phyloP scores from a whole-genome alignment of 345 rosid species.

The Euclidium syriacum region DNA sequence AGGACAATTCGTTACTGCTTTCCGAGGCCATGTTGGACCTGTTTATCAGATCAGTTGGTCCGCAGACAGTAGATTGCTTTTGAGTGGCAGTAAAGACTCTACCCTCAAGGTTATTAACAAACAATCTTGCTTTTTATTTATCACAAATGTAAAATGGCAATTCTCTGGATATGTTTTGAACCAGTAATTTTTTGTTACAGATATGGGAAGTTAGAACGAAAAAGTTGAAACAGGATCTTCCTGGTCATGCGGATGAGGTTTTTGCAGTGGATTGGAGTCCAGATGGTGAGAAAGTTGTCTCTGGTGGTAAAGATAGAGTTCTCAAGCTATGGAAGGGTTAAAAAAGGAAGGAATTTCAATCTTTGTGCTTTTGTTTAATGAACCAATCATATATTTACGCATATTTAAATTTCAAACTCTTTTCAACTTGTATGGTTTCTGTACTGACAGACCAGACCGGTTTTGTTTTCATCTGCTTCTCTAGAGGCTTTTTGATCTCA shows the following conservation, averaged over 20 bases:
- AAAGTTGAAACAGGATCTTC: constrained; percentile 86
- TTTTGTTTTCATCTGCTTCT: neutral
- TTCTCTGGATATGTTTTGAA: neutral
- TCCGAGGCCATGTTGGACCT: constrained; percentile 90
- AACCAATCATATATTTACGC: neutral
- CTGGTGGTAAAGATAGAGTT: constrained; percentile 87
- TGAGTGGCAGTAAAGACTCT: constrained; percentile 96
- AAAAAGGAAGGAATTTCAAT: neutral
- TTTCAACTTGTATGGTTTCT: neutral
- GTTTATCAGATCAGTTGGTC: constrained; percentile 99
- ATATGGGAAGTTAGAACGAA: constrained; percentile 82
- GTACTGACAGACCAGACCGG: neutral
- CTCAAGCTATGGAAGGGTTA: constrained; percentile 96
- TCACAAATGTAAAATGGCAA: neutral
- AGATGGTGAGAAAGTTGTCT: constrained; percentile 96
- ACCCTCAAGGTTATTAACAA: constrained; percentile 93
- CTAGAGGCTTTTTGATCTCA: neutral
- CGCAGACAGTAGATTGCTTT: constrained; percentile 90
- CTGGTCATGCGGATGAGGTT: constrained; percentile 97
- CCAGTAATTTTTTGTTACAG: constrained; percentile 29
- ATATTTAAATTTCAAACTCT: neutral
- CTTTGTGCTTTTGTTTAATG: neutral
- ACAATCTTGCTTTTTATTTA: neutral
- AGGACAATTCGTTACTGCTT: constrained; percentile 79
- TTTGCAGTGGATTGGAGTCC: constrained; percentile 99